Evolutionary conservation across 2,329 filamentous ascomycete species (phyloP), one percentile per base, ranked within the genome.

Genomic region (Hypomyces rosellus): DNA sequence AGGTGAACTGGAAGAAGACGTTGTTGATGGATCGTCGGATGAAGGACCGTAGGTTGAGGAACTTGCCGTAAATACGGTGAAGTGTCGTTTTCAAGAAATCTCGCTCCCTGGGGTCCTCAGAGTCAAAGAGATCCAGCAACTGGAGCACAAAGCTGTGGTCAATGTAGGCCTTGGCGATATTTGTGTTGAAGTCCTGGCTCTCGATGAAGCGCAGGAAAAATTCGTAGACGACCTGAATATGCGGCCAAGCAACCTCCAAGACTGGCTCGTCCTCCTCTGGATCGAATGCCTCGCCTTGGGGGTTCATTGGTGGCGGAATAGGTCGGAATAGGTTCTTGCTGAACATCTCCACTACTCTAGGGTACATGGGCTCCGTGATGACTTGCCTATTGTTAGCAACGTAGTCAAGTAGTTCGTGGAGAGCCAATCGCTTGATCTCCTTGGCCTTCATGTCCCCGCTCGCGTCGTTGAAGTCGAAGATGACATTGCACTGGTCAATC

Each of bases 401-500:
- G 66, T 99, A 99, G 69, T 99, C 93, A 57, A 99, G 80, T 55
- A 99, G 77, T 69, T 99, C 93, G 67, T 99, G 93, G 41, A 99
- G 78, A 39, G 93, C 93, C 59, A 99, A 75, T 63, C 93, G 83
- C 77, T 99, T 99, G 78, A 99, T 97, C 72, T 99, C 93, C 75
- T 99, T 99, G 44, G 92, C 96, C 71, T 99, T 99, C 91, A 99
- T 97, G 67, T 99, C 93, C 59, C 86, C 91, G 58, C 89, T 95
- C 45, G 92, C 89, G 70, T 99, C 93, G 67, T 97, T 99, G 74
- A 99, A 99, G 73, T 99, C 93, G 66, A 99, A 99, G 63, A 99
- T 99, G 74, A 99, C 95, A 67, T 99, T 99, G 76, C 93, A 99
- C 69, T 99, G 93, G 63, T 97, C 93, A 61, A 99, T 93, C 78